Percentiles rank a stretch among this genome's conserved stretches.
phyloP scores from a whole-genome alignment of 2,329 filamentous ascomycete genomes.

The Botrytis porri region DNA sequence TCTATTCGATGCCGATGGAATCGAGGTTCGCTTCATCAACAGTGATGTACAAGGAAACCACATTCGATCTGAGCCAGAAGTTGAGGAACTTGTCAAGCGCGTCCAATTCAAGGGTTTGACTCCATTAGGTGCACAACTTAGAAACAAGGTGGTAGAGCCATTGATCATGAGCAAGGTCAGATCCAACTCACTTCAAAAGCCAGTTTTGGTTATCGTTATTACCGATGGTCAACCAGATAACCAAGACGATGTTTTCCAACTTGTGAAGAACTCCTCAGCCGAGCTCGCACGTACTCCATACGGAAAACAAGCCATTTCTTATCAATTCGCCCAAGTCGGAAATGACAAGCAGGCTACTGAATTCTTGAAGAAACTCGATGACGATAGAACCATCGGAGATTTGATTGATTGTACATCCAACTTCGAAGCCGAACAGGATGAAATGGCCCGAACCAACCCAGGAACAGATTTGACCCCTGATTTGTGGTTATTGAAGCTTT shows the following conservation, averaged over 20 bases:
- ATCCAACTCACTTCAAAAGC: conserved; percentile 9
- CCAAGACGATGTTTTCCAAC: conserved; percentile 16
- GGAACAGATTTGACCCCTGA: conserved; percentile 11
- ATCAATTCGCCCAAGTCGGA: conserved; percentile 17
- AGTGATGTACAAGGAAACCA: conserved; percentile 51
- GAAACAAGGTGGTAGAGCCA: conserved; percentile 61
- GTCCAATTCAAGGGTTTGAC: conserved; percentile 65
- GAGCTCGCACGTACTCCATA: conserved; percentile 12
- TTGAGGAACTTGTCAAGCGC: conserved; percentile 54
- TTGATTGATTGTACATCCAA: conserved; percentile 19
- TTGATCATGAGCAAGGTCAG: conserved; percentile 46
- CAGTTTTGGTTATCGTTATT: conserved; percentile 17
- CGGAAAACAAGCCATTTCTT: conserved; percentile 18
- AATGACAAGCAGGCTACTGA: conserved; percentile 8
- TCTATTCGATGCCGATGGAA: conserved; percentile 67
- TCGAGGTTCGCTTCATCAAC: conserved; percentile 70
- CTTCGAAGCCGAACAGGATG: conserved; percentile 17
- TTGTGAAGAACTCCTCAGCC: conserved; percentile 1
- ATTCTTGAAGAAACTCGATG: conserved; percentile 18
- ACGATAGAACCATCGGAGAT: conserved; percentile 13
- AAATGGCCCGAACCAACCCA: conserved; percentile 13
- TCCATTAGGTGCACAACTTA: conserved; percentile 61
- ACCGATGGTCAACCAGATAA: conserved; percentile 20
- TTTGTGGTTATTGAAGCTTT: conserved; percentile 48
- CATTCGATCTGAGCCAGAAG: conserved; percentile 55